Conservation (phyloP, 139 green algal species). For the Auxenochlorella protothecoides region DNA sequence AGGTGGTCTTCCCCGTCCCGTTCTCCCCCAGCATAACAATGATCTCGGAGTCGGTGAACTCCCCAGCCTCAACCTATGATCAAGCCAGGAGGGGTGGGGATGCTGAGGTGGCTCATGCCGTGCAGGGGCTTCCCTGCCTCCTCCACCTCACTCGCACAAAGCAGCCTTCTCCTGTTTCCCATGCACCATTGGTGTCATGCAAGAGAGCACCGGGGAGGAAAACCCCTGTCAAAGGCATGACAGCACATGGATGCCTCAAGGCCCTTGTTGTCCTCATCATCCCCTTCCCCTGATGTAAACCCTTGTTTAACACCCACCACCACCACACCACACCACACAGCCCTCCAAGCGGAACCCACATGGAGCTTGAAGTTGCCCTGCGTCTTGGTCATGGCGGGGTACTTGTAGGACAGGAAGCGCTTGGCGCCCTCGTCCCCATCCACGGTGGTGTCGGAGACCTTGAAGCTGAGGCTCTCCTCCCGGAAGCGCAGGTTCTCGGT, state of each 20-base stretch:
- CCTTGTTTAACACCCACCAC: neutral
- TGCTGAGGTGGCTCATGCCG: too few relatives aligned
- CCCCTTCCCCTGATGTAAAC: neutral
- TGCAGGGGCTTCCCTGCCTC: too few relatives aligned
- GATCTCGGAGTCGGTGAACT: slow-evolving; percentile 93
- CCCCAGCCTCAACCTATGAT: slow-evolving; percentile 64
- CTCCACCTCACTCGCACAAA: too few relatives aligned
- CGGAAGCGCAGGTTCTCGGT: slow-evolving; percentile 98
- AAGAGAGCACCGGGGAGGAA: too few relatives aligned
- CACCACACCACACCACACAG: neutral
- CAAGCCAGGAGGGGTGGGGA: too few relatives aligned
- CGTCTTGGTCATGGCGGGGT: slow-evolving; percentile 86
- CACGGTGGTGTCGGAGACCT: slow-evolving; percentile 56
- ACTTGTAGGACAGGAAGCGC: slow-evolving; percentile 81
- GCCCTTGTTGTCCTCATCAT: neutral
- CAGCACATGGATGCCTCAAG: neutral
- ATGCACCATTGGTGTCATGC: too few relatives aligned
- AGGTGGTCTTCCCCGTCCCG: slow-evolving; percentile 97
- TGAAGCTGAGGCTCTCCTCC: slow-evolving; percentile 94
- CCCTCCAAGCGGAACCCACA: slow-evolving; percentile 2
- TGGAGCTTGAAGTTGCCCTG: slow-evolving; percentile 53
- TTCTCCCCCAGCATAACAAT: slow-evolving; percentile 98
- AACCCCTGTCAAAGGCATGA: too few relatives aligned
- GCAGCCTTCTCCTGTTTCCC: too few relatives aligned
- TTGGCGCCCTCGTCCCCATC: slow-evolving; percentile 62